phyloP scores from a whole-genome alignment of 164 flowering plant species.

The Platanus orientalis region DNA sequence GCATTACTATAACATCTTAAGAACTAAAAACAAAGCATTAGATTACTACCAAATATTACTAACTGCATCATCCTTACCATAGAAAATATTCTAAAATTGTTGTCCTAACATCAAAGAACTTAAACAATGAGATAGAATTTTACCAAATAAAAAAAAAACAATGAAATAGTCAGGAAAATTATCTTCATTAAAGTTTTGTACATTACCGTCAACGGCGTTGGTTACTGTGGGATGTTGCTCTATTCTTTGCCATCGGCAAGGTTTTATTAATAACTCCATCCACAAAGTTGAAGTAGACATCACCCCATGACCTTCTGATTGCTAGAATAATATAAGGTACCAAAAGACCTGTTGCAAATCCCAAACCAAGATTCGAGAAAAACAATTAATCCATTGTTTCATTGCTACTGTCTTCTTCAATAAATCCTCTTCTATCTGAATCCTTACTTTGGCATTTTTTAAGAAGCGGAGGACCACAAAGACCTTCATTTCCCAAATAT shows the following conservation, averaged over 20 bases:
- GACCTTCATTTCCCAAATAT: slow-evolving; percentile 31
- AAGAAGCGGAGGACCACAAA: slow-evolving; percentile 39
- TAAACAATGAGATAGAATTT: too few species aligned
- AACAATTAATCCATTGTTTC: slow-evolving; percentile 27
- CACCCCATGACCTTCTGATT: slow-evolving; percentile 30
- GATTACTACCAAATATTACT: background rate
- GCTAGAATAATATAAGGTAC: slow-evolving; percentile 20
- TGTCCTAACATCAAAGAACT: background rate
- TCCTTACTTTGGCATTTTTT: slow-evolving; percentile 14
- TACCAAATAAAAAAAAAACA: too few species aligned
- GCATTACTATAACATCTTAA: too few species aligned
- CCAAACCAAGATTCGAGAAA: slow-evolving; percentile 33
- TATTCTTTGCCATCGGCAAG: background rate
- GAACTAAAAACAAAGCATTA: too few species aligned
- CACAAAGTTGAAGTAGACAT: slow-evolving; percentile 26
- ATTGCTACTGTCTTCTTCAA: slow-evolving; percentile 3
- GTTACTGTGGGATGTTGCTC: background rate
- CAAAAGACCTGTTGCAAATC: slow-evolving; percentile 36
- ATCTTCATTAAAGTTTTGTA: too few species aligned
- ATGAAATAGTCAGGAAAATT: background rate
- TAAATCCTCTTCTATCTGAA: slow-evolving; percentile 1
- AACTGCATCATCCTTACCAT: background rate
- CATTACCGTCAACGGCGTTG: background rate
- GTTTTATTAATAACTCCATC: slow-evolving; percentile 8
- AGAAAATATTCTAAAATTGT: background rate